Percentiles rank a stretch among this genome's conserved stretches.
Evolutionary conservation across 2,329 filamentous ascomycete genomes (phyloP).

Genomic region (Phialophora chinensis): DNA sequence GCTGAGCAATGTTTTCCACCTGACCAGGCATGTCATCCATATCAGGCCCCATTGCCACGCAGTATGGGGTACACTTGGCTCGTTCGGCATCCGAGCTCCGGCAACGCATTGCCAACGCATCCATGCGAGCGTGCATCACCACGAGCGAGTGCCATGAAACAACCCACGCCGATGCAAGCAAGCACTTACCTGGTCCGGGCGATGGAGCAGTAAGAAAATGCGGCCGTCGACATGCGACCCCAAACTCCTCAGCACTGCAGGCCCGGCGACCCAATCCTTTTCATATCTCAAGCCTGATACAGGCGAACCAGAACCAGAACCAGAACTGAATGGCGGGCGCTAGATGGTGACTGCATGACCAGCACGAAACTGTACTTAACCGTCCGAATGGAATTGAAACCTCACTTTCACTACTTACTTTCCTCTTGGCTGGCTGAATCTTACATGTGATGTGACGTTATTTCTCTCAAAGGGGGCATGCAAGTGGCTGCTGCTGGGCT

Average conservation of each 20-base stretch:
- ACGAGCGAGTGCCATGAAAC: not conserved
- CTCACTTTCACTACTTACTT: not conserved
- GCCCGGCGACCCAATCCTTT: constrained; percentile 2
- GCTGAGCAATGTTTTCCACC: not conserved
- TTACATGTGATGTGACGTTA: not conserved
- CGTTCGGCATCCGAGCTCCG: not conserved
- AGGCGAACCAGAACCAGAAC: not conserved
- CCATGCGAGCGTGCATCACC: not conserved
- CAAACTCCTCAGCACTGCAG: not conserved
- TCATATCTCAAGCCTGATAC: not conserved
- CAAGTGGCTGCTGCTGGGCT: too few species aligned
- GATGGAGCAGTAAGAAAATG: not conserved
- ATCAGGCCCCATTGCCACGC: not conserved
- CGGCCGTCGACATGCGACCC: not conserved
- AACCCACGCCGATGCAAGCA: not conserved
- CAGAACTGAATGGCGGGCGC: not conserved
- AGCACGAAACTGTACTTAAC: not conserved
- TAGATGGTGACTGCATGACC: constrained; percentile 17
- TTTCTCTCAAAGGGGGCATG: too few species aligned
- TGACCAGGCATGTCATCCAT: not conserved
- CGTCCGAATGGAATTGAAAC: not conserved
- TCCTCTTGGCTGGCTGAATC: not conserved
- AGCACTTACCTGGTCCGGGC: not conserved
- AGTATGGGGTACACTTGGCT: not conserved
- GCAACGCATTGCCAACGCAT: constrained; percentile 6